Conservation (phyloP, 495 filamentous ascomycete genomes). For the Schizothecium vesticola region DNA sequence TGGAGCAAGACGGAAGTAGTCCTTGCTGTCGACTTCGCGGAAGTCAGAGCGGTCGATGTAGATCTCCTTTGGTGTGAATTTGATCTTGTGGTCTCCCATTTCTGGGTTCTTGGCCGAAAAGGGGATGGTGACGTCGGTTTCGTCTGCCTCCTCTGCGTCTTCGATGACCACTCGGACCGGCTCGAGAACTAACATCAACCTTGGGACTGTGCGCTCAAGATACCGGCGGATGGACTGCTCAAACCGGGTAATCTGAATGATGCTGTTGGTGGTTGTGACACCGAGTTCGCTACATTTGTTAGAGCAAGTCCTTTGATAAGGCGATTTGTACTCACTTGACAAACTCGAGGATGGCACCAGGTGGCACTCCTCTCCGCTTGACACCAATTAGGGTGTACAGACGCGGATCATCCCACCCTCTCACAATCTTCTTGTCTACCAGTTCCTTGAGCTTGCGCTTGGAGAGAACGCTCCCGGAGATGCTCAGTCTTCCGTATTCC, state of each 20-base stretch:
- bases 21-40: conserved; percentile 72
- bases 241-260: conserved; percentile 69
- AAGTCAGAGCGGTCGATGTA: conserved; percentile 95
- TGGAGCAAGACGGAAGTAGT: conserved; percentile 91
- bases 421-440: conserved; percentile 65
- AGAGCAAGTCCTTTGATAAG: not conserved
- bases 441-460: conserved; percentile 78
- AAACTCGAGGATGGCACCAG: conserved; percentile 80
- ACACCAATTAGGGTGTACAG: conserved; percentile 86
- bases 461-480: conserved; percentile 74
- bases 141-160: conserved; percentile 62
- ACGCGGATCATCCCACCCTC: conserved; percentile 84
- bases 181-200: conserved; percentile 81
- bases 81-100: conserved; percentile 57
- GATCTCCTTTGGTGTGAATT: conserved; percentile 68
- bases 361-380: conserved; percentile 75
- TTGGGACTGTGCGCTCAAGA: conserved; percentile 76
- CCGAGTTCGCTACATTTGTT: conserved; percentile 56
- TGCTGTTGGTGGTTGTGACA: conserved; percentile 67
- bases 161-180: conserved; percentile 75
- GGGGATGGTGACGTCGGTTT: conserved; percentile 52
- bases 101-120: conserved; percentile 70
- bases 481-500: conserved; percentile 69
- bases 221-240: conserved; percentile 75
- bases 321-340: conserved; percentile 47